phyloP scores from a whole-genome alignment of 805 yeast genomes.

The Blastobotrys chiropterorum region DNA sequence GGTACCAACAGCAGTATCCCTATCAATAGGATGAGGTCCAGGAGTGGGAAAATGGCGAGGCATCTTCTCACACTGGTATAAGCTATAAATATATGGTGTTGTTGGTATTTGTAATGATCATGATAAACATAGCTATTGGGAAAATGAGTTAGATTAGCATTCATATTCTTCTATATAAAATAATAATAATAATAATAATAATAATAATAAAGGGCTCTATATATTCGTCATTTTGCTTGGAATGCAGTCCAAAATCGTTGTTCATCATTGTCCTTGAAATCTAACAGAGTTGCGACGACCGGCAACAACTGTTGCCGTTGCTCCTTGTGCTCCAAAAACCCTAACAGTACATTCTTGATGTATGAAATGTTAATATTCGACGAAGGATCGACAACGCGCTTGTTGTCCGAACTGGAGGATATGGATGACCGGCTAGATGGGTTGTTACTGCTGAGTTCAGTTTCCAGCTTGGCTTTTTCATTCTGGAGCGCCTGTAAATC shows the following conservation, averaged over 20 bases:
- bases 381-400: neutral
- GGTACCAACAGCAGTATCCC: constrained; percentile 22
- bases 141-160: neutral
- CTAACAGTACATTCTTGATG: constrained; percentile 81
- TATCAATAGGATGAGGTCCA: constrained; percentile 5
- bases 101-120: neutral
- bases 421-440: constrained; percentile 9
- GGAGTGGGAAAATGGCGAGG: neutral
- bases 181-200: neutral
- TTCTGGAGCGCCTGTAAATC: constrained; percentile 28
- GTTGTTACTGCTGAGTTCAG: constrained; percentile 8
- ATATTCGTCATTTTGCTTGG: constrained; percentile 10
- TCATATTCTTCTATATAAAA: constrained; percentile 1
- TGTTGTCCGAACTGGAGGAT: constrained; percentile 3
- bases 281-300: constrained; percentile 70
- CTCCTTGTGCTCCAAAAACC: constrained; percentile 88
- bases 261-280: constrained; percentile 66
- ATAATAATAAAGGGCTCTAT: neutral
- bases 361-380: constrained; percentile 57
- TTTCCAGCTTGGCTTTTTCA: constrained; percentile 18
- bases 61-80: neutral
- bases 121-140: neutral
- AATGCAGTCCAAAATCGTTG: constrained; percentile 55
- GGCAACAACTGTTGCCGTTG: constrained; percentile 82
- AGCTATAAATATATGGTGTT: neutral